Percentiles rank a stretch among this genome's conserved stretches.
phyloP scores from a whole-genome alignment of 192 early-diverging fungal genomes.

The Coemansia sp. region DNA sequence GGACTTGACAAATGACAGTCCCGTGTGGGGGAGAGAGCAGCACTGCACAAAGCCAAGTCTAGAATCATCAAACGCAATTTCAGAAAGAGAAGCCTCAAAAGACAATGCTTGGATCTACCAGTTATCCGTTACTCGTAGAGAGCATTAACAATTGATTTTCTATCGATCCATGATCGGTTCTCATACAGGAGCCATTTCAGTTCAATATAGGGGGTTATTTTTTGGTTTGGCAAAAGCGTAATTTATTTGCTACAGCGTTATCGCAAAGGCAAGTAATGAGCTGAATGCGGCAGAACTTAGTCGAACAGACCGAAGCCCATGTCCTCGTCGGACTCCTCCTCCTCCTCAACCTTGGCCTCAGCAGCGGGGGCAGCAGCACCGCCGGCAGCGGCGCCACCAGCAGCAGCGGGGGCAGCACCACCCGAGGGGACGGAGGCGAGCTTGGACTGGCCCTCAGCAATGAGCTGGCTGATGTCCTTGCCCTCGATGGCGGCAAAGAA shows the following conservation, averaged over 20 bases:
- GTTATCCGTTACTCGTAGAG: not conserved
- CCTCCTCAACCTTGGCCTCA: slow-evolving; percentile 67
- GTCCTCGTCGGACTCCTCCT: slow-evolving; percentile 91
- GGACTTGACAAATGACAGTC: not conserved
- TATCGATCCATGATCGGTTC: not conserved
- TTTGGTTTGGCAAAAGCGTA: not conserved
- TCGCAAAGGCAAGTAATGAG: not conserved
- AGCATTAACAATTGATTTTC: not conserved
- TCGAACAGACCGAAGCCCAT: slow-evolving; percentile 99
- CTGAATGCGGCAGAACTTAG: slow-evolving; percentile 59
- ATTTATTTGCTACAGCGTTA: slow-evolving; percentile 1
- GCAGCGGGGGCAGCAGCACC: slow-evolving; percentile 69
- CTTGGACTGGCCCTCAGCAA: slow-evolving; percentile 90
- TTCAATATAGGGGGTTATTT: too few relatives aligned
- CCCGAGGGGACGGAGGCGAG: slow-evolving; percentile 92
- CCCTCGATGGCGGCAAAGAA: slow-evolving; percentile 84
- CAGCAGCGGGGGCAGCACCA: slow-evolving; percentile 74
- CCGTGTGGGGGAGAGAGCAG: not conserved
- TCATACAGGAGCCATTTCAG: too few relatives aligned
- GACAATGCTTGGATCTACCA: not conserved
- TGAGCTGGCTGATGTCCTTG: slow-evolving; percentile 91
- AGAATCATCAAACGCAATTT: not conserved
- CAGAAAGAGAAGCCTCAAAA: not conserved
- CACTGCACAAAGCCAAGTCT: not conserved
- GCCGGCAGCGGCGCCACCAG: slow-evolving; percentile 67